Percentiles rank a stretch among this genome's conserved stretches.
Conservation (phyloP, 768 basidiomycete genomes). For the Auricularia sp. region DNA sequence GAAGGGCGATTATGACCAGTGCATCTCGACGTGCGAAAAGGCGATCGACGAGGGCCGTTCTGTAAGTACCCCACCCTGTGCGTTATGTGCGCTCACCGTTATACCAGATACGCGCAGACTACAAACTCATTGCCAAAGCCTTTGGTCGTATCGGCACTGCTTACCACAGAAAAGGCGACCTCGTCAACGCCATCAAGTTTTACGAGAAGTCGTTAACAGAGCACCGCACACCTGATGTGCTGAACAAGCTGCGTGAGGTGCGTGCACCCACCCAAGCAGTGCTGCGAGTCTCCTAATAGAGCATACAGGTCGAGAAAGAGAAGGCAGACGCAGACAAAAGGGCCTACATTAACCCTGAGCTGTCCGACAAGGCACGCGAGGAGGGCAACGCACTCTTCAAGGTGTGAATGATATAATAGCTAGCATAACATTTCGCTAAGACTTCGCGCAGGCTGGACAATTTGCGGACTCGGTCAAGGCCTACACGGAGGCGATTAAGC, state of each 20-base stretch:
- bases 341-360: conserved; percentile 81
- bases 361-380: conserved; percentile 75
- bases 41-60: conserved; percentile 92
- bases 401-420: conserved; percentile 15
- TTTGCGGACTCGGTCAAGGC: conserved; percentile 86
- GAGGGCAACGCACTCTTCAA: conserved; percentile 93
- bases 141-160: conserved; percentile 82
- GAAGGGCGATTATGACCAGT: conserved; percentile 82
- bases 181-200: conserved; percentile 72
- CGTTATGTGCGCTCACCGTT: neutral
- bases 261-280: neutral
- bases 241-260: conserved; percentile 73
- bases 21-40: conserved; percentile 86
- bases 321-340: conserved; percentile 69
- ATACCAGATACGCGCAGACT: conserved; percentile 74
- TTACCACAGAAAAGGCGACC: conserved; percentile 72
- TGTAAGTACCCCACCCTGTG: conserved; percentile 29
- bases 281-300: neutral
- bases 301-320: conserved; percentile 49
- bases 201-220: conserved; percentile 91
- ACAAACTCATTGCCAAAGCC: conserved; percentile 91
- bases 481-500: conserved; percentile 95
- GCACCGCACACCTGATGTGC: conserved; percentile 88
- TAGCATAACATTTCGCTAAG: neutral
- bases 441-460: conserved; percentile 43